Evolutionary conservation across 2,329 filamentous ascomycete species (phyloP), one percentile per base, ranked within the genome.

Genomic region (Calonectria honghensis): DNA sequence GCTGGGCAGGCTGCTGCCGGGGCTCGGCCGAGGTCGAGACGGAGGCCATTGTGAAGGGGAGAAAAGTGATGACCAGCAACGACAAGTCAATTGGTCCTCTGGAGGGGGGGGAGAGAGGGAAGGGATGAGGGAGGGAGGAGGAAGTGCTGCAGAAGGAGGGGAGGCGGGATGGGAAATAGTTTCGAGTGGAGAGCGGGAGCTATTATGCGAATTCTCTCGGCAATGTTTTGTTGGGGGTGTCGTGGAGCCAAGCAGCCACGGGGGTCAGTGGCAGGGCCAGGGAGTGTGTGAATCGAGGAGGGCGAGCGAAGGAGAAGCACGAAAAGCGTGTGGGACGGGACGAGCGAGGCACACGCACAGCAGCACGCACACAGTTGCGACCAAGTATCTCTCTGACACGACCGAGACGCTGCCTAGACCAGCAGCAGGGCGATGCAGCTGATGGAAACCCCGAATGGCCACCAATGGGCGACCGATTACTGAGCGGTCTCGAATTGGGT

Each of bases 11-110:
- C 81, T 86, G 86, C 80, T 84, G 84, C 73, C 78, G 77, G 72
- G 86, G 82, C 76, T 86, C 78, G 81, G 85, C 83, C 75, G 88
- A 85, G 73, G 88, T 82, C 63, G 84, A 85, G 75, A 86, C 80
- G 73, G 88, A 84, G 80, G 89, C 86, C 90, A 91, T 91, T 73
- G 74, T 81, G 77, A 59, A 18, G 29, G 50, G 48, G 63, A 59
- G 32, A 72, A 76, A 67, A 75, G 51, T 64, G 72, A 72, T 52
- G 48, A 65, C 52, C n/a, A 52, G 50, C 16, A 54, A 29, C 63
- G 52, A 70, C 48, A 59, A 73, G 76, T 75, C 77, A 80, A 79
- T 74, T 79, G 79, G 74, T 78, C 78, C 61, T 54, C 50, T 45
- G 41, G 41, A 7, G 11, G 24, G 24, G 24, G 24, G 54, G 13